Base-by-base conservation (phyloP, 306 rosid species). In the Lathyrus oleraceus region DNA sequence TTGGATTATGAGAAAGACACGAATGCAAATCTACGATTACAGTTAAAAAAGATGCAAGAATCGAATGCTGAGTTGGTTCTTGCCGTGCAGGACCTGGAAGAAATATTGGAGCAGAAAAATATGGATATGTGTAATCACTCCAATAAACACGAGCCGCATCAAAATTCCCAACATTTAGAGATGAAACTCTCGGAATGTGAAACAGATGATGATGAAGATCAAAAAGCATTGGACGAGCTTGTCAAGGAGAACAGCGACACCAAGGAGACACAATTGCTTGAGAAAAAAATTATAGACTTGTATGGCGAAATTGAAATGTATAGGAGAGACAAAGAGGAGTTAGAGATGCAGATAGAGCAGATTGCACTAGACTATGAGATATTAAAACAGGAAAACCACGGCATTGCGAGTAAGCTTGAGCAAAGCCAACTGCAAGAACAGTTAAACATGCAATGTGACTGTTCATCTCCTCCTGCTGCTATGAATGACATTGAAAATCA, bases 351-450 rank as follows among this genome's bases (percentile, higher is more conserved):
- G 73, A 81, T 95, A 85, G 99, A 91, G 83, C 99, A 95, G 76
- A 95, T 95, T 76, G 99, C 96, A 10, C 90, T 95, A 23, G 99
- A 95, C 85, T 91, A 87, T 81, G 99, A 95, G 83, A 89, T 95
- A 80, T 49, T 95, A 89, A 95, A 91, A 65, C 99, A 95, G 75
- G 96, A 91, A 86, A 95, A 95, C 82, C 99, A 91, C 73, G 87
- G 80, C 28, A 85, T 91, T 51, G 69, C 88, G 4, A 77, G 82
- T 85, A 87, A 81, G 81, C 78, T 95, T 32, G 93, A 95, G 88
- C 99, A 89, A 78, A 91, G 92, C 82, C 85, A 86, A 81, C 76
- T 95, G 51, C 87, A 95, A 57, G 99, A 95, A 74, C 96, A 91
- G 75, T 79, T 95, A 52, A 82, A 87, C 78, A 76, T 89, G 77